Evolutionary conservation across 495 filamentous ascomycete genomes (phyloP).

Genomic region (Podospora australis): DNA sequence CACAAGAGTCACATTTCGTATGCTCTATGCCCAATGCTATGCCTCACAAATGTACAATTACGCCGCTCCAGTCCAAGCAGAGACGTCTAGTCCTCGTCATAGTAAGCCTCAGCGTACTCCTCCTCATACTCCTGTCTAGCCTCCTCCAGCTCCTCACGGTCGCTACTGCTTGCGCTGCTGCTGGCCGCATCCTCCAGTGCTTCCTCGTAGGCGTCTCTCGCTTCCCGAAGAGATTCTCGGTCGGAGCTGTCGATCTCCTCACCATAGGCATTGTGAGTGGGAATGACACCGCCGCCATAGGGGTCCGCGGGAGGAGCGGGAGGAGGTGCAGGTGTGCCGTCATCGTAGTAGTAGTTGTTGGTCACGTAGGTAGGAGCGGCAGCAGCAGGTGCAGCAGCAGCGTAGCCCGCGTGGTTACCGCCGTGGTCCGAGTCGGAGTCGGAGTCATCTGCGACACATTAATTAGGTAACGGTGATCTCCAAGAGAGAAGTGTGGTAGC

Average conservation of each 20-base stretch:
- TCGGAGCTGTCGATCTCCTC: constrained; percentile 35
- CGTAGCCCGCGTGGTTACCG: constrained; percentile 1
- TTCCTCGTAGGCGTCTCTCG: constrained; percentile 34
- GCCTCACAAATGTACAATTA: background rate
- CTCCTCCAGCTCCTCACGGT: constrained; percentile 36
- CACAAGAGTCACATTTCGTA: background rate
- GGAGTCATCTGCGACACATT: constrained; percentile 18
- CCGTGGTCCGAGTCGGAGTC: constrained; percentile 21
- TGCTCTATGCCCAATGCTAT: background rate
- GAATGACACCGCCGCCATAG: constrained; percentile 1
- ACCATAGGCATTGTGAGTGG: constrained; percentile 25
- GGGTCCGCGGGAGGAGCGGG: constrained; percentile 17
- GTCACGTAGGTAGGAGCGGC: constrained; percentile 20
- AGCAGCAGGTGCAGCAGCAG: constrained; percentile 2
- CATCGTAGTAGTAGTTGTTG: constrained; percentile 22
- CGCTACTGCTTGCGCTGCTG: constrained; percentile 37
- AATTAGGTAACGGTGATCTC: constrained; percentile 6
- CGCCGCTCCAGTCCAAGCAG: background rate
- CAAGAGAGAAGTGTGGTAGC: background rate
- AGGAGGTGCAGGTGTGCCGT: constrained; percentile 6
- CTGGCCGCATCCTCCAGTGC: constrained; percentile 29
- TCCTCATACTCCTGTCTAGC: constrained; percentile 41
- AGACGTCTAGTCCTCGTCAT: constrained; percentile 26
- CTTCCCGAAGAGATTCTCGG: constrained; percentile 33
- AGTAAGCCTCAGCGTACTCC: constrained; percentile 44